These are phyloP conservation scores for Phoma sp. DNA, from an alignment of 2,329 filamentous ascomycete species.

Conservation along the genomic window DNA sequence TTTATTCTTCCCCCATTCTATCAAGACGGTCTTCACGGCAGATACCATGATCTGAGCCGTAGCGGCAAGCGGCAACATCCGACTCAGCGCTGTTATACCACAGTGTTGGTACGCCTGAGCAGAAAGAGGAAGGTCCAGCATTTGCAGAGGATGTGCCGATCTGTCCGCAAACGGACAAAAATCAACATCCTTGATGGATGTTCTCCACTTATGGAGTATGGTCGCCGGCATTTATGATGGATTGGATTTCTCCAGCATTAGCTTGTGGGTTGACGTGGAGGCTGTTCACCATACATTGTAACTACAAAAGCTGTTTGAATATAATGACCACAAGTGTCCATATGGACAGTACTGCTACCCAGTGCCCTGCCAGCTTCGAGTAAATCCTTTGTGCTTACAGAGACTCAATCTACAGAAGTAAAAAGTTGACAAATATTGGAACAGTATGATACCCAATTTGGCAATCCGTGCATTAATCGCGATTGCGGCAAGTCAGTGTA, in stretches of 20 bases:
- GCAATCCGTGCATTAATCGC: too few species aligned
- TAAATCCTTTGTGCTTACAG: too few species aligned
- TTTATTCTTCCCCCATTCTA: constrained; percentile 25
- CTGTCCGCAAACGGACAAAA: constrained; percentile 16
- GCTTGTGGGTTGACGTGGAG: constrained; percentile 11
- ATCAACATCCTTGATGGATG: background rate
- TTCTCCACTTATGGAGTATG: constrained; percentile 9
- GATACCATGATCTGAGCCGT: constrained; percentile 9
- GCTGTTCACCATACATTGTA: constrained; percentile 1
- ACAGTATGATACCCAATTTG: too few species aligned
- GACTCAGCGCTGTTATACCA: background rate
- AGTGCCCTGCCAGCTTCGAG: too few species aligned
- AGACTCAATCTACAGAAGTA: too few species aligned
- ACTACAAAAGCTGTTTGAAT: constrained; percentile 7
- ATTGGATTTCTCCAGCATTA: constrained; percentile 19
- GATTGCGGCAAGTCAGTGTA: too few species aligned
- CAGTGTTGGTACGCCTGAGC: background rate
- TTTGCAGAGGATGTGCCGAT: background rate
- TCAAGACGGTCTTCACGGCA: constrained; percentile 32
- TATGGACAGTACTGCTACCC: too few species aligned
- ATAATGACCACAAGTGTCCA: constrained; percentile 2
- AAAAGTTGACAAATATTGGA: too few species aligned
- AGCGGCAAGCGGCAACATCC: constrained; percentile 14
- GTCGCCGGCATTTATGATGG: background rate
- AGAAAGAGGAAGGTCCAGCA: background rate